Evolutionary conservation across 768 basidiomycete genomes (phyloP), one percentile per base, ranked within the genome.

Genomic region (Rhizopogon salebrosus): DNA sequence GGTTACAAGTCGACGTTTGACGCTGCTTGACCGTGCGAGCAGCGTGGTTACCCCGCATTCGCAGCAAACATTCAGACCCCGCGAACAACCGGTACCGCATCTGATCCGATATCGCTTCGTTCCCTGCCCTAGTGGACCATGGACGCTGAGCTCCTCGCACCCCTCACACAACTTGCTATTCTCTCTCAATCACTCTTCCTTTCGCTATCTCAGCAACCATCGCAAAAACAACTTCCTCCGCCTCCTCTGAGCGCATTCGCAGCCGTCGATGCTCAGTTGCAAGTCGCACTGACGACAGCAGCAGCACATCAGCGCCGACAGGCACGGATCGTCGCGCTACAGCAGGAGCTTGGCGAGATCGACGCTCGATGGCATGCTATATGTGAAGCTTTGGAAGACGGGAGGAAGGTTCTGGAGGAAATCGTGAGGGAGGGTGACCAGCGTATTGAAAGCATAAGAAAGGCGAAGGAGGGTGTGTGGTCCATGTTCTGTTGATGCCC

Each of bases 351-450:
- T 18, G 70, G 85, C 6, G 81, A 73, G 24, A 70, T 91, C 7
- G 89, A 92, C 48, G 65, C 69, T 8, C 74, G 75, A 57, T 87
- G 90, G 84, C 77, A 85, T 38, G 77, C 79, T 31, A 79, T 89
- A n/a, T 84, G 84, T 49, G 72, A 67, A 43, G 80, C 80, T 26
- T 72, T 92, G 42, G 84, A 84, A 54, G 72, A 73, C 20, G 88
- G 86, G 1, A 86, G 83, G 66, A 70, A 74, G 23, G 87, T 86
- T 43, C 69, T 93, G 14, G 87, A 89, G 58, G 76, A 73, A 23
- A 75, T 87, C 36, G 80, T 92, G 5, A 76, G 77, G 55, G 88
- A 91, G 61, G 88, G 89, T n/a, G 84, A 90, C 37, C 81, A 82
- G 58, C 75, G 86, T 26, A 75, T 85, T 1, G 78, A 80, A 49